phyloP scores from a whole-genome alignment of 169 alveolate genomes.

The Eimeria praecox region DNA sequence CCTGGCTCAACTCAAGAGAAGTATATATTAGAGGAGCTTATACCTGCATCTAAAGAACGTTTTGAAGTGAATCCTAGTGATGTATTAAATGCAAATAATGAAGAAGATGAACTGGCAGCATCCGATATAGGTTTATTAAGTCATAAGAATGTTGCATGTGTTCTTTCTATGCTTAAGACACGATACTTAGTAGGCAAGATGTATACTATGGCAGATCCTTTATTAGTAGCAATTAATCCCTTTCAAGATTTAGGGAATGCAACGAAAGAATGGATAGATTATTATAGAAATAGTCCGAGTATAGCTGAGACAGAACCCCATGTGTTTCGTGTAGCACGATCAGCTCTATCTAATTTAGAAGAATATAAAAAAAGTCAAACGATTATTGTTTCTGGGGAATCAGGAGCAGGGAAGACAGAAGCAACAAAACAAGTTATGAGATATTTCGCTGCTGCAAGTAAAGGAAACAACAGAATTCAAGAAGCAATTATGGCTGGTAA shows the following conservation, averaged over 20 bases:
- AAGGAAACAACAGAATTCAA: no score
- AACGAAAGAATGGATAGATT: constrained; percentile 88
- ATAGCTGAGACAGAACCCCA: constrained; percentile 90
- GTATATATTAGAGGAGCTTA: constrained; percentile 32
- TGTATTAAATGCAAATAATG: constrained; percentile 56
- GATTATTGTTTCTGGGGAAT: constrained; percentile 91
- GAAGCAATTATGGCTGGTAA: constrained; percentile 91
- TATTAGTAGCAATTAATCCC: constrained; percentile 94
- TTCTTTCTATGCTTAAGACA: constrained; percentile 89
- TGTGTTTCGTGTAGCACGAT: constrained; percentile 89
- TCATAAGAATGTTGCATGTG: constrained; percentile 93
- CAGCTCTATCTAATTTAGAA: constrained; percentile 62
- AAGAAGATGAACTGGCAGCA: constrained; percentile 78
- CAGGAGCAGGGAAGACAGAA: constrained; percentile 99
- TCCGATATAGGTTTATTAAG: constrained; percentile 94
- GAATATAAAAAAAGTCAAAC: constrained; percentile 63
- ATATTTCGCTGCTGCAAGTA: no score
- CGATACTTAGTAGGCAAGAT: constrained; percentile 33
- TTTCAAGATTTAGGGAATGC: constrained; percentile 93
- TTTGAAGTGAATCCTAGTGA: constrained; percentile 19
- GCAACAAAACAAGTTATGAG: constrained; percentile 90
- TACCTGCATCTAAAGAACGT: constrained; percentile 53
- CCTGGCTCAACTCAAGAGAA: constrained; percentile 48
- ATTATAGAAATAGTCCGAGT: constrained; percentile 88
- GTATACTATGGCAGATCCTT: constrained; percentile 95